Base-by-base conservation (phyloP, 2,329 filamentous ascomycete genomes). In the Talaromyces sp. region DNA sequence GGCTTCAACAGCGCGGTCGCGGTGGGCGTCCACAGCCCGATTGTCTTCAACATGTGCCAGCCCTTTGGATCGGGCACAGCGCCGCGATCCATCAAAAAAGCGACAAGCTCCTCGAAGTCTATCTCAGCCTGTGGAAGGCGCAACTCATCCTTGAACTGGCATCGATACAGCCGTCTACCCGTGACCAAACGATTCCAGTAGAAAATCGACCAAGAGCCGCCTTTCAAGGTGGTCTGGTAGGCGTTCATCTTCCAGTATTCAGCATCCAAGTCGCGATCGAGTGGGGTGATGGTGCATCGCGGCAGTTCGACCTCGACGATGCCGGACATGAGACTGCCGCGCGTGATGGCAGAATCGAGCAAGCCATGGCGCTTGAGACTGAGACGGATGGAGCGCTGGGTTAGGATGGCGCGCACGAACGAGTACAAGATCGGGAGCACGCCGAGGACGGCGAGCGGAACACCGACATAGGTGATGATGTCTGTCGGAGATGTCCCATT, bases 371-470 rank as follows among this genome's bases (percentile, higher is more conserved):
- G 80, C 16, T 81, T 75, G 4, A 89, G 80, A 73, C 83, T 83
- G 61, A 82, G 82, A 69, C 82, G 83, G 72, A 89, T 86, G 55
- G 82, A 82, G 44, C 85, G 85, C 2, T 87, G 77, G 1, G 85
- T 86, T 14, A 84, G 76, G 30, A 88, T 80, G 3, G 85, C 87
- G 30, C 82, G 79, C 59, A 85, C 75, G 23, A 83, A 87, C 68
- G 88, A 89, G 75, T 88, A 89, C 51, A 89, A 77, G 57, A 89
- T 89, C 0, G 87, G 87, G 5, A 88, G 77, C 27, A 88, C 82
- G 51, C 83, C 84, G 2, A 87, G 72, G 2, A 87, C 79, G 1
- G 83, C 85, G 18, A 88, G 75, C 2, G 86, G 86, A 2, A 88
- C 76, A 66, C 82, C 82, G 44, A 85, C 79, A 61, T 83, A 84